Base-by-base conservation (phyloP, 2,329 filamentous ascomycete genomes). In the Calonectria naviculata region DNA sequence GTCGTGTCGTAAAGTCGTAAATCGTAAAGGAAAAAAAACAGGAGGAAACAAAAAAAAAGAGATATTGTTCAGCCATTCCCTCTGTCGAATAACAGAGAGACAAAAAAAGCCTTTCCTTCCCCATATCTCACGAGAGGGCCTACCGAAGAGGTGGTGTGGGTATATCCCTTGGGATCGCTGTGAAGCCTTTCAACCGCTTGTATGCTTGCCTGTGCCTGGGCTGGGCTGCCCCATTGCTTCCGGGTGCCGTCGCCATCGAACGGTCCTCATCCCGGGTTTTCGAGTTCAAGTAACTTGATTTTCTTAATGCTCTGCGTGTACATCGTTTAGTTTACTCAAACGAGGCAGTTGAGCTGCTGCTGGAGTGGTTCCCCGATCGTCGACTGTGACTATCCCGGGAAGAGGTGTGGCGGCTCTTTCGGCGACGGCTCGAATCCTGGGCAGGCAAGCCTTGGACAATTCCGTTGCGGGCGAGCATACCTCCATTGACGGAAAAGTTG, bases 401-500 rank as follows among this genome's bases (percentile, higher is more conserved):
- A 8, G 87, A 86, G n/a, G 85, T 82, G 75, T 88, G 88, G 73
- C 88, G 86, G 81, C 86, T 87, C 83, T 88, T 88, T 75, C 85
- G 82, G 71, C 86, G 85, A 76, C 85, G 89, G 79, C 83, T 83
- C 72, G 80, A 84, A 67, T 89, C 84, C 75, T 87, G 86, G 67
- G 87, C 89, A 17, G 91, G 91, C 42, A 93, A 86, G 61, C 91
- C 91, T 83, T 93, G 91, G 73, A 93, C 90, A 73, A 92, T 91
- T 49, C 91, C 91, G 79, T 92, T 93, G 74, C 90, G 89, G 73
- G 90, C 91, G 74, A 92, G 87, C 95, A 97, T 98, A 81, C 96
- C 96, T 79, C 97, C 95, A 82, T 98, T 98, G 83, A 97, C 94
- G 67, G 95, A 97, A 85, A 98, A 98, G 88, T 98, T 98, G 75